Conservation (phyloP, 2,329 filamentous ascomycete species). For the Aspergillus sp. region DNA sequence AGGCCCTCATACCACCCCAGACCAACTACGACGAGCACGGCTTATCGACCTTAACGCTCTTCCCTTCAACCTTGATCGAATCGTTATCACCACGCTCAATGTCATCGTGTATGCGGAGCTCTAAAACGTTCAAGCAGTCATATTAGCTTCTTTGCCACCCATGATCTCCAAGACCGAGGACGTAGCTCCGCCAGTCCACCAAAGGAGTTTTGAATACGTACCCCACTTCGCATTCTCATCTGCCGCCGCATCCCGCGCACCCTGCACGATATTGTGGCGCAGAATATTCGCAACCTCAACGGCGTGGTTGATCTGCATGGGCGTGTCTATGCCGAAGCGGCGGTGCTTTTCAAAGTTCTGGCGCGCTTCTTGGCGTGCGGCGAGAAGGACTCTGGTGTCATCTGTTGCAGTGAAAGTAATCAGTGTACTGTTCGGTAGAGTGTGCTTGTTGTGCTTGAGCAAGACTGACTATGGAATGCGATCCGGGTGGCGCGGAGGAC, state of each 20-base stretch:
- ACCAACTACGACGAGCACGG: slow-evolving; percentile 37
- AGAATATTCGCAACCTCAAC: slow-evolving; percentile 79
- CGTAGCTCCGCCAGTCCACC: not conserved
- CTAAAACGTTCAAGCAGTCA: slow-evolving; percentile 47
- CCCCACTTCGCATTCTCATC: slow-evolving; percentile 38
- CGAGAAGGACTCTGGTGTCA: slow-evolving; percentile 66
- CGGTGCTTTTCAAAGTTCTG: slow-evolving; percentile 70
- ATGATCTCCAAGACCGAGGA: not conserved
- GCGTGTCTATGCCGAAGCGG: slow-evolving; percentile 58
- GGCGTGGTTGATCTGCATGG: slow-evolving; percentile 71
- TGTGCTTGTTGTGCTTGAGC: not conserved
- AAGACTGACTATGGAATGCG: slow-evolving; percentile 71
- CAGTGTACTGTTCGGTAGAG: not conserved
- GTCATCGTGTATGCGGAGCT: slow-evolving; percentile 82
- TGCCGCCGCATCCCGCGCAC: slow-evolving; percentile 46
- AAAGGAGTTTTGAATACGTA: slow-evolving; percentile 19
- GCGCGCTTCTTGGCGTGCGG: slow-evolving; percentile 72
- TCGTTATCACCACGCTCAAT: slow-evolving; percentile 95
- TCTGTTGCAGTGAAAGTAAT: slow-evolving; percentile 42
- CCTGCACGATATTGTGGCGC: slow-evolving; percentile 84
- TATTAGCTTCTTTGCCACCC: not conserved
- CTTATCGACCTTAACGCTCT: slow-evolving; percentile 43
- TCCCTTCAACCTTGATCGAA: slow-evolving; percentile 66
- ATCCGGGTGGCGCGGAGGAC: slow-evolving; percentile 77
- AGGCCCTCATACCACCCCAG: not conserved